Conservation (phyloP, 495 filamentous ascomycete genomes). For the Neurospora sublineolata region DNA sequence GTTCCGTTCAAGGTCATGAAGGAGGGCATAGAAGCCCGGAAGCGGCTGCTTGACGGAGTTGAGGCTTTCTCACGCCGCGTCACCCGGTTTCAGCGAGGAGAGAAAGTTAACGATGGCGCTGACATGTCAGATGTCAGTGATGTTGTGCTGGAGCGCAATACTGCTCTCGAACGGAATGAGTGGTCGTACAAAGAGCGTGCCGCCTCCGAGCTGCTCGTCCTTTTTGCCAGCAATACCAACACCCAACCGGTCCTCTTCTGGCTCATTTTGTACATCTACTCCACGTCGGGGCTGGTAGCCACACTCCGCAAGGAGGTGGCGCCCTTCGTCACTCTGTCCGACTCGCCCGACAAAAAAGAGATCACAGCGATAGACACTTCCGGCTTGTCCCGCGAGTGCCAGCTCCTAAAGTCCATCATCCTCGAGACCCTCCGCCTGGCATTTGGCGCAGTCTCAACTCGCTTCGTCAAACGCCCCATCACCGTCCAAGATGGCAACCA, state of each 20-base stretch:
- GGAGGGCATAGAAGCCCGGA: slow-evolving; percentile 1
- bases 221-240: slow-evolving; percentile 5
- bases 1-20: slow-evolving; percentile 9
- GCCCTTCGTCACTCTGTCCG: not conserved
- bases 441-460: slow-evolving; percentile 6
- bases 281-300: not conserved
- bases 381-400: slow-evolving; percentile 1
- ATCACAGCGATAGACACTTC: not conserved
- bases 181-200: not conserved
- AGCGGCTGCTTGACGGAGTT: slow-evolving; percentile 1
- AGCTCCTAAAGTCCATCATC: slow-evolving; percentile 5
- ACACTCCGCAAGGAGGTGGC: not conserved
- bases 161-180: not conserved
- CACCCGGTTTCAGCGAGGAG: not conserved
- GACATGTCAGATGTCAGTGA: slow-evolving; percentile 7
- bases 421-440: slow-evolving; percentile 7
- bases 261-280: slow-evolving; percentile 1
- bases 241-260: slow-evolving; percentile 3
- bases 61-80: slow-evolving; percentile 2
- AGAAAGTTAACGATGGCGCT: not conserved
- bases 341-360: not conserved
- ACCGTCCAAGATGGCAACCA: not conserved
- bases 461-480: slow-evolving; percentile 1
- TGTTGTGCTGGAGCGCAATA: not conserved
- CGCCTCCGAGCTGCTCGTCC: not conserved